Base-by-base conservation (phyloP, 2,329 filamentous ascomycete species). In the Phialophora chinensis region DNA sequence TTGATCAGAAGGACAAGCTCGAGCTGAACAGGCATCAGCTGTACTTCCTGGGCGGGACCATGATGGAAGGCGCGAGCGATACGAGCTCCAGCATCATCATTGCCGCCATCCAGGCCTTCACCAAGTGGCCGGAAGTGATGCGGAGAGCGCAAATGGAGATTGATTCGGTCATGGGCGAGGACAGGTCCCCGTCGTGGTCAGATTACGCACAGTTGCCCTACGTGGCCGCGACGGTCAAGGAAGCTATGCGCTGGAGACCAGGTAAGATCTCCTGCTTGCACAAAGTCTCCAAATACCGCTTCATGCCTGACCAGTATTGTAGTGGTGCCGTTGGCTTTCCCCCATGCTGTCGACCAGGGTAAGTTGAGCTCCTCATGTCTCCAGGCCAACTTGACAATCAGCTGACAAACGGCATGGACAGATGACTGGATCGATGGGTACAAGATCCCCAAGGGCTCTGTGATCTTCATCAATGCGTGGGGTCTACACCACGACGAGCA, bases 121-220 rank as follows among this genome's bases (percentile, higher is more conserved):
- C 87, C 69, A 65, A 85, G 71, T 82, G 81, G 66, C 83, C 83
- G 0, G 78, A 82, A 4, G 76, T 78, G 0, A 77, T 83, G 20
- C 66, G 66, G 10, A 78, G 79, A 44, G 82, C 82, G 0, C 82
- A 85, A 49, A 74, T 75, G 14, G 80, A 82, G 66, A 75, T 82
- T 23, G 79, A 82, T 58, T 69, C 68, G 1, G 78, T 81, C 4
- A 44, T 81, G 7, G 79, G 79, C 0, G 68, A 70, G 17, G 66
- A 74, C 11, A 66, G 77, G 4, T 69, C 75, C 1, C 78, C 78
- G 7, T 64, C 67, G 0, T 77, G 76, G 31, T 74, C 70, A 1
- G 77, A 79, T 65, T 70, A 74, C 35, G 66, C 69, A 1, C 31
- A 56, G 0, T 69, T 80, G 4, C 75, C 77, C 0, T 80, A 77